Base-by-base conservation (phyloP, 257 asterid species). In the Orobanche coerulescens region DNA sequence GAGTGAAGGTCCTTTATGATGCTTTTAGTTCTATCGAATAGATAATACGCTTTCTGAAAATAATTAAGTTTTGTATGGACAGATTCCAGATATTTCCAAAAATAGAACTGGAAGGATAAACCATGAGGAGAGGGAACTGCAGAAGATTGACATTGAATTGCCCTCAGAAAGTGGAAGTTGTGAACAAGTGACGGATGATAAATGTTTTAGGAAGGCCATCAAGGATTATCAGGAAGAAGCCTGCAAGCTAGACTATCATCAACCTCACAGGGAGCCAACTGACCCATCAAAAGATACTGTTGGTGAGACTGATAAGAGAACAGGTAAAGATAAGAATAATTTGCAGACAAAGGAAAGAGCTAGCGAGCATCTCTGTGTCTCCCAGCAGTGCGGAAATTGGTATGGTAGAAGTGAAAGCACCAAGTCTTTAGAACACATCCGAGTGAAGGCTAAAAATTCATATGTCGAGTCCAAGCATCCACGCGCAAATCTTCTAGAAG, bases 111-210 rank as follows among this genome's bases (percentile, higher is more conserved):
- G 44, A 66, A 53, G 43, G 60, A 47, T 53, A 22, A 58, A 72
- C 50, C 61, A 49, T 18, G 73, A 61, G 64, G 81, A 75, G 65
- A 65, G 62, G 61, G 82, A 70, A 62, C 28, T 65, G 58, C 71
- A 56, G 77, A 76, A 62, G 77, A 65, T 73, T 63, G 78, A 54
- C 54, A 49, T 23, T 58, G 75, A 71, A 69, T 64, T 72, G 69
- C 71, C 67, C 40, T 47, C 72, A 61, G 66, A 58, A 60, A 73
- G 53, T 40, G 67, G 13, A 68, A 57, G 52, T 31, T 36, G 18
- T 42, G 70, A 72, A 72, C 47, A 71, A 59, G 44, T 58, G 61
- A 66, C 28, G 57, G 69, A 75, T 49, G 57, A 47, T 43, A 66
- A 8, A 14, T 5, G 53, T 61, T 51, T 59, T 13, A 50, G 61